Base-by-base conservation (phyloP, 2,329 filamentous ascomycete species). In the Colletotrichum chlorophyti region DNA sequence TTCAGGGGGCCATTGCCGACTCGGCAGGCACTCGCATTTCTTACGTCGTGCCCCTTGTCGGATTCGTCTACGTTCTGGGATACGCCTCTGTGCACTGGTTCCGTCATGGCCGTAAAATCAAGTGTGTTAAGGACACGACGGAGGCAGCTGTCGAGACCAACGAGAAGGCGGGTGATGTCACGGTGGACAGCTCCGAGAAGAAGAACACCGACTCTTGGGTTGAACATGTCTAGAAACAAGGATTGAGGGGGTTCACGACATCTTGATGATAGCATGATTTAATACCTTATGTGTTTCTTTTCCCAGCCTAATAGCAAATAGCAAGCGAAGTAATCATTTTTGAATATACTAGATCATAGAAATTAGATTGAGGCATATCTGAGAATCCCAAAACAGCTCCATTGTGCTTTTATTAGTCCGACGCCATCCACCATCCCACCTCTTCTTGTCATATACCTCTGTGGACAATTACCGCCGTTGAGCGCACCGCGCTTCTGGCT, bases 1-100 rank as follows among this genome's bases (percentile, higher is more conserved):
- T 84, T 29, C 74, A 82, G 1, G 83, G 82, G 9, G 81, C 72
- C 6, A 68, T 77, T 40, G 75, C 74, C 35, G 74, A 76, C 60
- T 64, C 71, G 6, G 71, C 66, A 38, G 67, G 64, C 51, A 78
- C 74, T 23, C 65, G 74, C 5, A 75, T 76, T 65, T 77, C 74
- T 12, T 79, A 78, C 65, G 52, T 79, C 21, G 75, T 78, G 1
- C 76, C 77, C 5, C 66, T 78, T 12, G 69, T 75, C 49, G 76
- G 76, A 19, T 79, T 79, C 65, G 53, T 73, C 29, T 72, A 74
- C 40, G 77, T 72, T 2, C 52, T 72, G 14, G 63, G 62, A 12
- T 72, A 73, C 45, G 68, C 70, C 7, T 46, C 64, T 27, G 48
- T 64, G 48, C 70, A 72, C 60, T 72, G 71, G 71, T 14, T 72